Evolutionary conservation across 768 basidiomycete species (phyloP).

Genomic region (Stropharia rugosoannulata): DNA sequence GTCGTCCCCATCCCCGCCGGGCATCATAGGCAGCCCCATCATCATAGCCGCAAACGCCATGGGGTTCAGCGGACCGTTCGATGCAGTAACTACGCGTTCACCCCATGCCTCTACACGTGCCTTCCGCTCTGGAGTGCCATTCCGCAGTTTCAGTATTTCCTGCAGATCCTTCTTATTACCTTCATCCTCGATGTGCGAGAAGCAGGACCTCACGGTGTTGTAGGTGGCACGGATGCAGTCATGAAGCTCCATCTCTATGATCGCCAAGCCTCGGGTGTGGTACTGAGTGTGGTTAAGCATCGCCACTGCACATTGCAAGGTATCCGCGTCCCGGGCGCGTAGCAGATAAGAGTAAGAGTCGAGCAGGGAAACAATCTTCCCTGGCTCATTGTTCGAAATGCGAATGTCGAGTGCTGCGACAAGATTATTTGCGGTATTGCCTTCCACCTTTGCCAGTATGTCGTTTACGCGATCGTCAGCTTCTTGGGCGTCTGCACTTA

Average conservation of each 20-base stretch:
- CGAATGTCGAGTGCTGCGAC: slow-evolving; percentile 56
- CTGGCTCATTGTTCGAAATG: slow-evolving; percentile 31
- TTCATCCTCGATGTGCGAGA: slow-evolving; percentile 45
- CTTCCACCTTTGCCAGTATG: slow-evolving; percentile 39
- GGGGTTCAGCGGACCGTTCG: slow-evolving; percentile 36
- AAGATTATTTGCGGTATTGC: slow-evolving; percentile 49
- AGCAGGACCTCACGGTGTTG: slow-evolving; percentile 41
- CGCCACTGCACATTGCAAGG: slow-evolving; percentile 44
- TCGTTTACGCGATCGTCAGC: slow-evolving; percentile 33
- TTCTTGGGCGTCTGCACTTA: slow-evolving; percentile 32
- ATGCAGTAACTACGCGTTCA: slow-evolving; percentile 40
- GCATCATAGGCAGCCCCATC: slow-evolving; percentile 40
- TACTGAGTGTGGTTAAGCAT: slow-evolving; percentile 30
- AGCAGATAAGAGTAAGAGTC: slow-evolving; percentile 49
- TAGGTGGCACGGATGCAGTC: slow-evolving; percentile 44
- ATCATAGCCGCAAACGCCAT: slow-evolving; percentile 68
- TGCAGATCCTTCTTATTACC: slow-evolving; percentile 38
- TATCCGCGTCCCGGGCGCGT: slow-evolving; percentile 53
- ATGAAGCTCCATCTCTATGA: slow-evolving; percentile 53
- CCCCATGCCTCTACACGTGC: slow-evolving; percentile 54
- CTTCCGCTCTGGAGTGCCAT: slow-evolving; percentile 36
- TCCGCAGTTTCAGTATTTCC: slow-evolving; percentile 44
- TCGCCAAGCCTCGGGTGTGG: slow-evolving; percentile 33
- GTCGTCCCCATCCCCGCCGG: slow-evolving; percentile 32
- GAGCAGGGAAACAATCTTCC: slow-evolving; percentile 41